Base-by-base conservation (phyloP, 176 grass and related monocot genomes). In the Chloris gayana region DNA sequence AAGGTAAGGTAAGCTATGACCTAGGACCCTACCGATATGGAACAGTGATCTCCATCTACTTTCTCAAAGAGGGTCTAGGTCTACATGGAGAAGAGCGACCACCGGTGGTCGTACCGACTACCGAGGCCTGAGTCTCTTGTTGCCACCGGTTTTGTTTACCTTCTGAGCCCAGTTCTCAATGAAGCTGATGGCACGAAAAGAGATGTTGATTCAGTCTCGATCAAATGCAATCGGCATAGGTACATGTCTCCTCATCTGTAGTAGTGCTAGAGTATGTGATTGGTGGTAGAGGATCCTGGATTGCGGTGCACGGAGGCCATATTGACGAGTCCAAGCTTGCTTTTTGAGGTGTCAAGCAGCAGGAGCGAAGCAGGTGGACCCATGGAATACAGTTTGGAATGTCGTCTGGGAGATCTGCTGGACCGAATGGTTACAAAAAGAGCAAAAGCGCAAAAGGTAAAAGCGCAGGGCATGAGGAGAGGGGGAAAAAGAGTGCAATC, bases 291-390 rank as follows among this genome's bases (percentile, higher is more conserved):
- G 46, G 83, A 89, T 85, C 78, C 33, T 33, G 76, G 56, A 7
- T 3, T 53, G 71, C 4, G 69, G 51, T 57, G 74, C 69, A 58
- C 59, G 84, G 74, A 73, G 22, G 74, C 74, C 82, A 14, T 12
- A 88, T 93, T 94, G 95, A 98, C 85, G 90, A 82, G 95, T 94
- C 92, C 87, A 95, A 87, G 74, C 53, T 83, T 69, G 83, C 90
- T 86, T 93, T 88, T 86, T 38, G 84, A 76, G 82, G 84, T 85
- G 83, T 94, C 75, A 54, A 66, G 69, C 74, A 74, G 51, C 18
- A 87, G 54, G 89, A n/a, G n/a, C n/a, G 54, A 9, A 21, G 57
- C 29, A 49, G 82, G 57, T 4, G 3, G 74, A 78, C 42, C 67
- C 10, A 47, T 60, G 41, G 54, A 70, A 70, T 77, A 71, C 83